phyloP scores from a whole-genome alignment of 1,284 basidiomycete species.

The Sporisorium scitamineum region DNA sequence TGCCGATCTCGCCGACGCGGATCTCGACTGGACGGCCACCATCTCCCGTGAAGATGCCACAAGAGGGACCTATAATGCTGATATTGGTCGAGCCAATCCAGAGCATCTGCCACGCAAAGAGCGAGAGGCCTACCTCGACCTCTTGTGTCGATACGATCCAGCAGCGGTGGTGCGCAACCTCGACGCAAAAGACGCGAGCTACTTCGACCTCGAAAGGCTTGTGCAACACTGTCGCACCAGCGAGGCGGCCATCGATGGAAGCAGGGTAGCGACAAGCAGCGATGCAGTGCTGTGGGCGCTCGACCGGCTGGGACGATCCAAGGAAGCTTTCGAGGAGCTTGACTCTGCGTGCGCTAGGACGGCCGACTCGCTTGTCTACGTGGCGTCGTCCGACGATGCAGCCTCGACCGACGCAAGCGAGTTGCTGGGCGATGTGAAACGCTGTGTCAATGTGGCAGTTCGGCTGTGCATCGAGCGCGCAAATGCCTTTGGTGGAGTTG shows the following conservation, averaged over 20 bases:
- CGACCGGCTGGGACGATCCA: slow-evolving; percentile 77
- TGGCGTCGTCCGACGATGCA: slow-evolving; percentile 6
- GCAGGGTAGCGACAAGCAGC: slow-evolving; percentile 72
- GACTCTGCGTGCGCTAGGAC: slow-evolving; percentile 59
- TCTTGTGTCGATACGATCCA: slow-evolving; percentile 81
- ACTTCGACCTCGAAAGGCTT: slow-evolving; percentile 76
- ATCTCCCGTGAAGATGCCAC: neutral
- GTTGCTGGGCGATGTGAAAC: slow-evolving; percentile 31
- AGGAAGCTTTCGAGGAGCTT: slow-evolving; percentile 71
- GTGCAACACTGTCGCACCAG: slow-evolving; percentile 76
- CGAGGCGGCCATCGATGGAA: slow-evolving; percentile 19
- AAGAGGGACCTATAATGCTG: slow-evolving; percentile 23
- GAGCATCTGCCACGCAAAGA: slow-evolving; percentile 73
- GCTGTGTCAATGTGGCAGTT: slow-evolving; percentile 48
- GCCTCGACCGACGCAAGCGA: slow-evolving; percentile 12
- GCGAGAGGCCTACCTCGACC: slow-evolving; percentile 77
- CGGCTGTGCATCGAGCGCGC: slow-evolving; percentile 47
- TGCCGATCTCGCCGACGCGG: slow-evolving; percentile 33
- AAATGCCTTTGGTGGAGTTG: slow-evolving; percentile 30
- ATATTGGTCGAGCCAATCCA: slow-evolving; percentile 29
- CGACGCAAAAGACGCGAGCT: slow-evolving; percentile 74
- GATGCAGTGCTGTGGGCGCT: slow-evolving; percentile 87
- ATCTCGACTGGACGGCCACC: slow-evolving; percentile 58
- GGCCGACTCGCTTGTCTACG: slow-evolving; percentile 31
- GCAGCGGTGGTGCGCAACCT: slow-evolving; percentile 78